Base-by-base conservation (phyloP, 495 filamentous ascomycete genomes). In the Saxophila tyrrhenica region DNA sequence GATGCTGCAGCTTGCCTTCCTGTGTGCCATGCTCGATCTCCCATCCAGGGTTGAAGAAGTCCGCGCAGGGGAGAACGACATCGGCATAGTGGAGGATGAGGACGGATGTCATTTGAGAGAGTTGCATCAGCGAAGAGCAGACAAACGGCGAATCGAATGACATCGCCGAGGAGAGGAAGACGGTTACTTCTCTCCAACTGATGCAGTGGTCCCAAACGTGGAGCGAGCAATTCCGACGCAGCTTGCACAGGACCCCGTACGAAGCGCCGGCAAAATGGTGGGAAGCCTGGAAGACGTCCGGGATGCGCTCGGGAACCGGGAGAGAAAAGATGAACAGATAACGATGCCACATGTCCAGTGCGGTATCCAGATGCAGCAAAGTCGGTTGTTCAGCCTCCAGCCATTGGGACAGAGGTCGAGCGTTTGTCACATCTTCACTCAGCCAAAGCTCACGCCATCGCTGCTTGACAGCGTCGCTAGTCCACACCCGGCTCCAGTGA, bases 121-220 rank as follows among this genome's bases (percentile, higher is more conserved):
- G 62, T 5, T 73, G 73, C 15, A 83, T 71, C 0, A 83, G 68
- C 0, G 72, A 60, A 48, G 76, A 81, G 24, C 76, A 72, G 45
- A 80, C 74, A 48, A 81, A 81, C 0, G 79, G 75, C 1, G 76
- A 70, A 19, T 80, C 71, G 41, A 74, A 76, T 67, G 75, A 81
- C 16, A 81, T 67, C 15, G 76, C 79, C 25, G 79, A 81, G 1
- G 76, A 79, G 7, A 81, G 68, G 52, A 77, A 81, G 7, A 80
- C 69, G 53, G 78, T 81, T 16, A 75, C 79, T 61, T 85, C 81
- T 57, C 81, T 69, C 78, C 78, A 85, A 43, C 72, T 74, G 55
- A 85, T 85, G 46, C 78, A 78, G 56, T 85, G 81, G 55, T 85
- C 81, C 81, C 81, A 85, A 54, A 85, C 79, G 55, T 81, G 78